Conservation (phyloP, 2,329 filamentous ascomycete genomes). For the Sclerotinia borealis region DNA sequence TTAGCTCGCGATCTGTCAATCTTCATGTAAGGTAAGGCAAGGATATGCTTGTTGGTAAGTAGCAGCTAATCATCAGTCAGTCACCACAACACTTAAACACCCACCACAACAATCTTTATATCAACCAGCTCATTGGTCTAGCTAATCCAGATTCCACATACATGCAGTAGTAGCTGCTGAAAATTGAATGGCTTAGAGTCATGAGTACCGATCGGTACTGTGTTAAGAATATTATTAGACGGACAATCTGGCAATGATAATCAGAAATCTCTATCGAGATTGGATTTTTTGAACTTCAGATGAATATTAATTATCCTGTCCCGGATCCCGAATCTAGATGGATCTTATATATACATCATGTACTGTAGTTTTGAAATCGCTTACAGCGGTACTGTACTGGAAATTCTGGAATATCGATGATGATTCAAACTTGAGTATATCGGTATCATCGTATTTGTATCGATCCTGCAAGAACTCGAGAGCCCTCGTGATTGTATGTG, state of each 20-base stretch:
- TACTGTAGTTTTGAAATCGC: background rate
- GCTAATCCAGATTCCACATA: no score
- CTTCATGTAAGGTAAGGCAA: background rate
- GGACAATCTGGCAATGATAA: background rate
- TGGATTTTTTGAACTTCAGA: background rate
- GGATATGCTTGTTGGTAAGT: background rate
- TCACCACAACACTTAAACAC: no score
- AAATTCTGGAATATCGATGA: no score
- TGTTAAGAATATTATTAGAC: no score
- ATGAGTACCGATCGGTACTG: no score
- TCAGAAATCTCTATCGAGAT: background rate
- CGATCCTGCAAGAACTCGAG: no score
- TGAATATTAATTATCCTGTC: background rate
- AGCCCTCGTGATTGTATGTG: no score
- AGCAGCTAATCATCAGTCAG: background rate
- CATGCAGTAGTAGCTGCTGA: no score
- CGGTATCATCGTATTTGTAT: no score
- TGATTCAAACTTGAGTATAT: no score
- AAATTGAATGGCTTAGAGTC: background rate
- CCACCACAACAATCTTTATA: background rate
- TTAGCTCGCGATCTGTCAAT: background rate
- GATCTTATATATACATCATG: no score
- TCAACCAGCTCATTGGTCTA: background rate
- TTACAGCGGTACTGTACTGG: background rate
- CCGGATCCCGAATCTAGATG: no score